Conservation (phyloP, 1,284 basidiomycete genomes). For the Limonomyces culmigenus region DNA sequence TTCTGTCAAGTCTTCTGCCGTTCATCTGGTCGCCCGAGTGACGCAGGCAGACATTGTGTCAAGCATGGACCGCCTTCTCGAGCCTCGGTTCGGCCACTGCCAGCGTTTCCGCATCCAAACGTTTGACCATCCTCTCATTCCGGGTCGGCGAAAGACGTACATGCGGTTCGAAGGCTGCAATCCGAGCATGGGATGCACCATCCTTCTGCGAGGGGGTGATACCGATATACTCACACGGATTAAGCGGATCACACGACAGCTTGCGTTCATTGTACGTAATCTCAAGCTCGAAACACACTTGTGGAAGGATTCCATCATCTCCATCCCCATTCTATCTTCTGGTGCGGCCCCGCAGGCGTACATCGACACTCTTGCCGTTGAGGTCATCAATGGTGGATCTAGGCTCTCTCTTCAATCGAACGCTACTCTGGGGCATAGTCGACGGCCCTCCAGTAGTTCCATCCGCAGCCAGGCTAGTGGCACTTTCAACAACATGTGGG, state of each 20-base stretch:
- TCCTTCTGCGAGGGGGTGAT: slow-evolving; percentile 84
- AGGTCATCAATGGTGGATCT: slow-evolving; percentile 4
- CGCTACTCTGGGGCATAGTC: not conserved
- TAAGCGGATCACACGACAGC: slow-evolving; percentile 85
- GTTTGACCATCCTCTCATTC: slow-evolving; percentile 84
- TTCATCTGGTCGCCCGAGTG: slow-evolving; percentile 82
- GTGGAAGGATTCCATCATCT: slow-evolving; percentile 87
- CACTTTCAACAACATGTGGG: slow-evolving; percentile 4
- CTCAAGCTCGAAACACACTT: slow-evolving; percentile 89
- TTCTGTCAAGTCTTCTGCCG: slow-evolving; percentile 76
- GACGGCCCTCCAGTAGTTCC: not conserved
- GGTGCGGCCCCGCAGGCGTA: slow-evolving; percentile 40
- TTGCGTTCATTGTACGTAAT: slow-evolving; percentile 84
- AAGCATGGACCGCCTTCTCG: slow-evolving; percentile 86
- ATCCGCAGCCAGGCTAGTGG: not conserved
- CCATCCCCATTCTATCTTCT: slow-evolving; percentile 47
- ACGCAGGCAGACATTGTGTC: slow-evolving; percentile 92
- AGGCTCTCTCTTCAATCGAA: slow-evolving; percentile 1
- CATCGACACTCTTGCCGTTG: slow-evolving; percentile 6
- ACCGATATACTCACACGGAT: slow-evolving; percentile 65
- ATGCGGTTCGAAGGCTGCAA: slow-evolving; percentile 96
- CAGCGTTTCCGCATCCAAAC: slow-evolving; percentile 83
- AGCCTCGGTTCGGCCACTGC: slow-evolving; percentile 84
- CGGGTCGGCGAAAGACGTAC: slow-evolving; percentile 83
- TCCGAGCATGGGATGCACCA: slow-evolving; percentile 84